Conservation (phyloP, 148 eudicot genomes). For the Fagopyrum esculentum region DNA sequence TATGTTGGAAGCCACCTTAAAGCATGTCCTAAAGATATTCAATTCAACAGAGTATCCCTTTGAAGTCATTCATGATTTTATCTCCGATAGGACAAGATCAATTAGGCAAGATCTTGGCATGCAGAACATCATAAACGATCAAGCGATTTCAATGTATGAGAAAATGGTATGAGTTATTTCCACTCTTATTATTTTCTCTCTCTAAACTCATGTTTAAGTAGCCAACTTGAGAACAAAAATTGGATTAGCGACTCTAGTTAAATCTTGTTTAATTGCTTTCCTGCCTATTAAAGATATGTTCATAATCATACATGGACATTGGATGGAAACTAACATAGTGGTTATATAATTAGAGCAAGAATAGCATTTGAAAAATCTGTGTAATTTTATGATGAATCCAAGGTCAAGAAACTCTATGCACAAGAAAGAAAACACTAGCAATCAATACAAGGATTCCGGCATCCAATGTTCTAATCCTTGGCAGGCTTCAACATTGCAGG, state of each 20-base stretch:
- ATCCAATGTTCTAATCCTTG: too few relatives aligned
- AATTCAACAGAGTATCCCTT: slow-evolving; percentile 57
- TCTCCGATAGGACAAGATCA: slow-evolving; percentile 89
- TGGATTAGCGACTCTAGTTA: background rate
- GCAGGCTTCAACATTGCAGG: slow-evolving; percentile 29
- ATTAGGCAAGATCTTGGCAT: slow-evolving; percentile 96
- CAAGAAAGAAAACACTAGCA: background rate
- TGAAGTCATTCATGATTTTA: slow-evolving; percentile 80
- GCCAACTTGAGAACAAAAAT: background rate
- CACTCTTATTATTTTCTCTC: background rate
- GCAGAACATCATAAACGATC: slow-evolving; percentile 50
- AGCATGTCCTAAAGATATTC: slow-evolving; percentile 59
- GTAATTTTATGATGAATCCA: background rate
- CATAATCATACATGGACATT: background rate
- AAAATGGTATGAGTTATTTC: slow-evolving; percentile 53
- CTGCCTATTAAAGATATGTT: background rate
- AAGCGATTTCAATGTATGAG: slow-evolving; percentile 68
- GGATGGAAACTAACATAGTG: background rate
- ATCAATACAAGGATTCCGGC: background rate
- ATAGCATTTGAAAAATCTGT: background rate
- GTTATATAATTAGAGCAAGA: background rate
- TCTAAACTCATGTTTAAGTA: background rate
- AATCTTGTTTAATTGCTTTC: background rate
- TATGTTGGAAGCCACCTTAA: slow-evolving; percentile 69
- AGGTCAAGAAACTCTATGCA: background rate